A percentile compares a stretch with the other conserved stretches of the same genome.
These are phyloP conservation scores for Triangularia verruculosa DNA, from an alignment of 2,329 filamentous ascomycete genomes.

Conservation along the genomic window DNA sequence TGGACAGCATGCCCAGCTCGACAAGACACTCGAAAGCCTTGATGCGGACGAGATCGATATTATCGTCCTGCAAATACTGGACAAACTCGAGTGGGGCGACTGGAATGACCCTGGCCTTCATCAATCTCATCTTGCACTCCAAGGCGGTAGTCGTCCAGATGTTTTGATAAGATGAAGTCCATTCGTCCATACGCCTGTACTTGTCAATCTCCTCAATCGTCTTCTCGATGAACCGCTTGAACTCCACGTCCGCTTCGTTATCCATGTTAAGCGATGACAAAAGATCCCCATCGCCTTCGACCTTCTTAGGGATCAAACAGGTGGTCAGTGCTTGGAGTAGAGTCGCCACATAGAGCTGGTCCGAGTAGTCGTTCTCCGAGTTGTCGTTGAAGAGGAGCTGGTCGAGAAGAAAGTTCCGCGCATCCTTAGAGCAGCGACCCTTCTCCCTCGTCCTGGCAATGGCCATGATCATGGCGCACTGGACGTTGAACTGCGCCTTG, in stretches of 20 bases:
- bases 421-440: conserved; percentile 73
- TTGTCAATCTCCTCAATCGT: conserved; percentile 64
- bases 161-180: conserved; percentile 66
- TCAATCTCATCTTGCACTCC: conserved; percentile 58
- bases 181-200: conserved; percentile 65
- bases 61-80: conserved; percentile 64
- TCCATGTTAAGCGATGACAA: conserved; percentile 39
- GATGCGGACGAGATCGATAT: conserved; percentile 60
- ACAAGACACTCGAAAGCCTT: conserved; percentile 64
- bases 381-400: conserved; percentile 95
- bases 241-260: conserved; percentile 43
- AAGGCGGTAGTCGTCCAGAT: conserved; percentile 62
- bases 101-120: conserved; percentile 62
- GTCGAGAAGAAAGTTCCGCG: conserved; percentile 81
- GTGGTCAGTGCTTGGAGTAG: conserved; percentile 64
- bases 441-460: conserved; percentile 76
- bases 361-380: conserved; percentile 81
- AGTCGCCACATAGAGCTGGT: conserved; percentile 82
- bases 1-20: conserved; percentile 59
- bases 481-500: conserved; percentile 78
- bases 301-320: conserved; percentile 52
- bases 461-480: conserved; percentile 77
- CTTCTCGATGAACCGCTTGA: conserved; percentile 47
- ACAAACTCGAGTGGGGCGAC: conserved; percentile 54
- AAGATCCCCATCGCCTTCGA: conserved; percentile 32